Conservation (phyloP, 202 grass and related monocot genomes). For the Eragrostis tef region DNA sequence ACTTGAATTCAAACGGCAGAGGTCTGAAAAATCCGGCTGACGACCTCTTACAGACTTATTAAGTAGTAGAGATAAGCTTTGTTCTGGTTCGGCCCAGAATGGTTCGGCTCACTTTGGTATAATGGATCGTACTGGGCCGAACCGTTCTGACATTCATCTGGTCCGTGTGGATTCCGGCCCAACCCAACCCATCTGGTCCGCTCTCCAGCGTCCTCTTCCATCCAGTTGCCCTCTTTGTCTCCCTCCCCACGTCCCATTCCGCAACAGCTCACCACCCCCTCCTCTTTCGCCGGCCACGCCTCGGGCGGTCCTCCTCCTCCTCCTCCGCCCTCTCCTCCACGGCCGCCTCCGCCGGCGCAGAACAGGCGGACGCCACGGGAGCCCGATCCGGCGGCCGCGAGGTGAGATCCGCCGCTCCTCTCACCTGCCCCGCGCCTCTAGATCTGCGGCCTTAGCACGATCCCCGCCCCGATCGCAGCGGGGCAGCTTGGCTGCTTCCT, state of each 20-base stretch:
- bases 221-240: not conserved
- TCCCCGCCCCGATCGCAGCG: not conserved
- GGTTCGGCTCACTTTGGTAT: too few species aligned
- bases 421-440: not conserved
- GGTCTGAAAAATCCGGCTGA: too few species aligned
- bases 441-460: slow-evolving; percentile 24
- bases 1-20: too few species aligned
- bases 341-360: not conserved
- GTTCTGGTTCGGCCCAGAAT: too few species aligned
- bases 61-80: too few species aligned
- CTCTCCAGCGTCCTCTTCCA: not conserved
- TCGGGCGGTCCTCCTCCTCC: slow-evolving; percentile 17
- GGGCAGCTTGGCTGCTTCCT: not conserved
- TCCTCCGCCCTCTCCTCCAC: not conserved
- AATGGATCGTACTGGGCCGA: not conserved
- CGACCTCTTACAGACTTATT: too few species aligned
- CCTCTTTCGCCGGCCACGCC: slow-evolving; percentile 12
- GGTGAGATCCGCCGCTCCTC: slow-evolving; percentile 26
- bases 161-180: not conserved
- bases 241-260: not conserved
- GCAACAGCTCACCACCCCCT: not conserved
- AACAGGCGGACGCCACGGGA: not conserved
- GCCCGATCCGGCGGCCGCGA: slow-evolving; percentile 16
- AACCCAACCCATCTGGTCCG: not conserved
- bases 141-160: not conserved